Evolutionary conservation across 1,284 basidiomycete species (phyloP).

Genomic region (Takashimella tepidaria): DNA sequence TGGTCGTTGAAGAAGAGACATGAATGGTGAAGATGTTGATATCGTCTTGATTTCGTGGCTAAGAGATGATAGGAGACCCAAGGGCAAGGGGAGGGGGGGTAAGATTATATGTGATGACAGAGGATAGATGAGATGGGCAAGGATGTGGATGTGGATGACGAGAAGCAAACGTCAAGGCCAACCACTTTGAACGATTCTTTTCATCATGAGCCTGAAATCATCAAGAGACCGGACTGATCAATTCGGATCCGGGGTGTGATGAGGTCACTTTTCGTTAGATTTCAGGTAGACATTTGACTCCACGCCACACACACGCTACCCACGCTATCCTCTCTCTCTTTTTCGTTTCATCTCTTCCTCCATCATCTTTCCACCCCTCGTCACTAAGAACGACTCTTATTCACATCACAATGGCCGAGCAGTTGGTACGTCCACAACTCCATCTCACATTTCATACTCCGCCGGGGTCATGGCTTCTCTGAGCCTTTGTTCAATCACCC

Average conservation of each 20-base stretch:
- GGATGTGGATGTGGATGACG: too few relatives aligned
- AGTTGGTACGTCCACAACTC: constrained; percentile 57
- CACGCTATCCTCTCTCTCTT: neutral
- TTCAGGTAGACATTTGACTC: too few relatives aligned
- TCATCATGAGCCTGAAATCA: too few relatives aligned
- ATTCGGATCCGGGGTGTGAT: too few relatives aligned
- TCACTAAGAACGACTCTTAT: constrained; percentile 1
- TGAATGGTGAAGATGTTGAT: neutral
- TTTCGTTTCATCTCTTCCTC: neutral
- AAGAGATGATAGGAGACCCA: too few relatives aligned
- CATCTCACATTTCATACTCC: too few relatives aligned
- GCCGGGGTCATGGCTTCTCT: too few relatives aligned
- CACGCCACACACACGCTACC: neutral
- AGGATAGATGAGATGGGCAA: neutral
- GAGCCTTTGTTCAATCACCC: too few relatives aligned
- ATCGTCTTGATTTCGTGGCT: too few relatives aligned
- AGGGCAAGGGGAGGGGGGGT: neutral
- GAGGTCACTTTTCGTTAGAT: too few relatives aligned
- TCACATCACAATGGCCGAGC: constrained; percentile 57
- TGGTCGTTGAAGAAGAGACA: constrained; percentile 17
- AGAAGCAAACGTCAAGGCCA: neutral
- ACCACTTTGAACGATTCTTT: too few relatives aligned
- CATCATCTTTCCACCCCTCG: constrained; percentile 5
- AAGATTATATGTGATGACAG: neutral
- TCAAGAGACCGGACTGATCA: too few relatives aligned